phyloP scores from a whole-genome alignment of 2,329 filamentous ascomycete species.

The Xenoacremonium recifei region DNA sequence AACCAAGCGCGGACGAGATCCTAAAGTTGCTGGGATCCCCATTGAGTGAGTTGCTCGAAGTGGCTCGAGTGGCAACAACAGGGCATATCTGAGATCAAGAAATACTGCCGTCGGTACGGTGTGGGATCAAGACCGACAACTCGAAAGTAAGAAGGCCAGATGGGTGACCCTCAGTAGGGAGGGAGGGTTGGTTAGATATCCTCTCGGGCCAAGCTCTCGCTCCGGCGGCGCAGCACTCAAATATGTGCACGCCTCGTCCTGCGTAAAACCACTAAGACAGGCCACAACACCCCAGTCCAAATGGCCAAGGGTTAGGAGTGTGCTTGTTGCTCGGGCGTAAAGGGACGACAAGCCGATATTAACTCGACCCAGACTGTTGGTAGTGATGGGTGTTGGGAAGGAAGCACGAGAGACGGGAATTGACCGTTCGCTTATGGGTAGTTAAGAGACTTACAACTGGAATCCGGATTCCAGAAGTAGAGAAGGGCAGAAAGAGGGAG shows the following conservation, averaged over 20 bases:
- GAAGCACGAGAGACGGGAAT: slow-evolving; percentile 14
- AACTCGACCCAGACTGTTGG: slow-evolving; percentile 30
- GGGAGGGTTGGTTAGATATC: slow-evolving; percentile 25
- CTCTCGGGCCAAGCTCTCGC: slow-evolving; percentile 25
- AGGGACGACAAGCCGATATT: slow-evolving; percentile 27
- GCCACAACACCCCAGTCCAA: slow-evolving; percentile 25
- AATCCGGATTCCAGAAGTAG: slow-evolving; percentile 8
- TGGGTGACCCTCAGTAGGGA: slow-evolving; percentile 11
- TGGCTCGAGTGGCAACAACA: slow-evolving; percentile 23
- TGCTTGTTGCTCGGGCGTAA: slow-evolving; percentile 21
- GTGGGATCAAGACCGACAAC: slow-evolving; percentile 16
- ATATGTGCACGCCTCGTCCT: slow-evolving; percentile 1
- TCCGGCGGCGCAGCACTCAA: slow-evolving; percentile 24
- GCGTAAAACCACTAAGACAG: slow-evolving; percentile 24
- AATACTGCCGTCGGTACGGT: slow-evolving; percentile 14
- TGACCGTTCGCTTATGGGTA: slow-evolving; percentile 9
- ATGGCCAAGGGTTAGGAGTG: slow-evolving; percentile 26
- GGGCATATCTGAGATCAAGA: slow-evolving; percentile 21
- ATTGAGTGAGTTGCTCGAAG: slow-evolving; percentile 44
- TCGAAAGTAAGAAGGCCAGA: slow-evolving; percentile 8
- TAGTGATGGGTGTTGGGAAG: slow-evolving; percentile 19
- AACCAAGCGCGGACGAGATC: slow-evolving; percentile 49
- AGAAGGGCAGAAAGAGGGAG: slow-evolving; percentile 12
- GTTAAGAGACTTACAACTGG: slow-evolving; percentile 16
- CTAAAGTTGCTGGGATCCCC: slow-evolving; percentile 52